Conservation (phyloP, 2,329 filamentous ascomycete genomes). For the Fusarium tjaetaba region DNA sequence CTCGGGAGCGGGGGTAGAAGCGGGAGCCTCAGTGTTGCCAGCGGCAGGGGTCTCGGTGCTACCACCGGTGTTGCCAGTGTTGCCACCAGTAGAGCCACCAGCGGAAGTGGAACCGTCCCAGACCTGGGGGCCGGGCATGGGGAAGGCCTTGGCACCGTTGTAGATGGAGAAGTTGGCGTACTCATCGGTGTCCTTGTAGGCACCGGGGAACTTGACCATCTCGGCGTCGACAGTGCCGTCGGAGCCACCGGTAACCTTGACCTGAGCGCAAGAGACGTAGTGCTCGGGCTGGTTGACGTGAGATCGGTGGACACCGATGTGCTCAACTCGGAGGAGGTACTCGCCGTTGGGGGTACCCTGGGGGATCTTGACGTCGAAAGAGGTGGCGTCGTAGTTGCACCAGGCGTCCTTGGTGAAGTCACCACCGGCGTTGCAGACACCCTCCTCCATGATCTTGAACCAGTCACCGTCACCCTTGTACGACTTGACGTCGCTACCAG, state of each 20-base stretch:
- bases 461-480: conserved; percentile 16
- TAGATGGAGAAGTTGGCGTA: conserved; percentile 29
- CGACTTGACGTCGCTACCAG: conserved; percentile 11
- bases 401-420: conserved; percentile 28
- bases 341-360: conserved; percentile 12
- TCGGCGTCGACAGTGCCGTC: conserved; percentile 16
- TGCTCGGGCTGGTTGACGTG: conserved; percentile 26
- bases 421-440: conserved; percentile 16
- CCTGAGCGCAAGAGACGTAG: conserved; percentile 24
- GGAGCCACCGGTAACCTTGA: conserved; percentile 12
- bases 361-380: conserved; percentile 18
- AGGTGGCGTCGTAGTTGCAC: conserved; percentile 19
- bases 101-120: neutral
- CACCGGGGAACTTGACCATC: conserved; percentile 24
- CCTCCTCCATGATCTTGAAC: conserved; percentile 28
- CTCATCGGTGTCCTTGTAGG: conserved; percentile 14
- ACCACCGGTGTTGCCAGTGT: neutral
- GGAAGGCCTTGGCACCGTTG: conserved; percentile 13
- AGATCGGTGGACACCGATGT: conserved; percentile 19
- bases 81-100: neutral
- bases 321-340: conserved; percentile 26
- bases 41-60: neutral
- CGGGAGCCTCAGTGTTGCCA: neutral
- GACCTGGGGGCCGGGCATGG: conserved; percentile 20
- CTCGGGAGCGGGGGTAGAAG: neutral